phyloP scores from a whole-genome alignment of 345 rosid genomes.

The Geranium brycei region DNA sequence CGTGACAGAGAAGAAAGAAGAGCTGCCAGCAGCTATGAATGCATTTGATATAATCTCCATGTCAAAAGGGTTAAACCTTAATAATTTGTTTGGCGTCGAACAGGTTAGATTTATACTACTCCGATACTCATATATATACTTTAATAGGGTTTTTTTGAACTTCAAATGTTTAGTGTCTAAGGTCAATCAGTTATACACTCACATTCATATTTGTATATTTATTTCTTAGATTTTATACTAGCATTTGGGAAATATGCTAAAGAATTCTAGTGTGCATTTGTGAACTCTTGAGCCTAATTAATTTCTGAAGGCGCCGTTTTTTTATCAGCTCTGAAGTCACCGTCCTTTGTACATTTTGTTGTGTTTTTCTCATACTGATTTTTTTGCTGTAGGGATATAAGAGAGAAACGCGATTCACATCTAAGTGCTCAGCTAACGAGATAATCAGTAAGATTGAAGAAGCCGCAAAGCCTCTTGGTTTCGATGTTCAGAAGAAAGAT shows the following conservation, averaged over 20 bases:
- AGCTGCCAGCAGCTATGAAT: conserved; percentile 71
- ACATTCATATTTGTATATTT: too few species aligned
- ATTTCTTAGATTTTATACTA: too few species aligned
- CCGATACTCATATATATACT: background rate
- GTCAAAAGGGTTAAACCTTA: conserved; percentile 85
- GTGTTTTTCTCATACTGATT: background rate
- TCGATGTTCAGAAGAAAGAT: conserved; percentile 78
- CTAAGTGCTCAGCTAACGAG: conserved; percentile 70
- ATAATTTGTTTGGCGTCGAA: conserved; percentile 63
- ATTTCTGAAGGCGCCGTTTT: too few species aligned
- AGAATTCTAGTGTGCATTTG: too few species aligned
- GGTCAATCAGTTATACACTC: too few species aligned
- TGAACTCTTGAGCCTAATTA: too few species aligned
- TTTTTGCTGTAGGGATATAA: conserved; percentile 42
- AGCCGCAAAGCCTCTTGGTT: conserved; percentile 92
- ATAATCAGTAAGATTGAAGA: conserved; percentile 74
- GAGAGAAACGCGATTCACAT: conserved; percentile 85
- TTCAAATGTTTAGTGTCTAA: too few species aligned
- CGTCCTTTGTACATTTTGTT: background rate
- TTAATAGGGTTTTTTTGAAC: too few species aligned
- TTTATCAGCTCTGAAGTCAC: background rate
- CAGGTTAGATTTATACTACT: conserved; percentile 31
- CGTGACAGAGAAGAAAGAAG: conserved; percentile 77
- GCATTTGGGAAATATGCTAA: too few species aligned
- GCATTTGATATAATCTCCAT: conserved; percentile 89